These are phyloP conservation scores for Blastocrithidia nonstop DNA, from an alignment of 208 protist species.

Conservation along the genomic window DNA sequence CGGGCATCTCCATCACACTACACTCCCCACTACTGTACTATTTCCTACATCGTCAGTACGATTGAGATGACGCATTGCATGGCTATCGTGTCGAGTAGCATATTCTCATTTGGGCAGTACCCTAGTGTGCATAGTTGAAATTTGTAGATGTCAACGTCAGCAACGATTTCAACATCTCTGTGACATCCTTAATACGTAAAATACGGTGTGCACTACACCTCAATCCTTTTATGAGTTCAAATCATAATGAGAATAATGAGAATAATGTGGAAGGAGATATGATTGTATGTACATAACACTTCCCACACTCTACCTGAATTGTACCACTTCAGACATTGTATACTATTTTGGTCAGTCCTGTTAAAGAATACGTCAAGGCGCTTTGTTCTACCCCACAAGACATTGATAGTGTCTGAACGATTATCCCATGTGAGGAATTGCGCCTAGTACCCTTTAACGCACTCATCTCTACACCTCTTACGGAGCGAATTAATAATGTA, in stretches of 20 bases:
- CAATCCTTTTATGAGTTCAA: too few relatives aligned
- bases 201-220: background rate
- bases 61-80: slow-evolving; percentile 25
- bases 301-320: slow-evolving; percentile 62
- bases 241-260: slow-evolving; percentile 1
- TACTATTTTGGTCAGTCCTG: slow-evolving; percentile 62
- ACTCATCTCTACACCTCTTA: slow-evolving; percentile 30
- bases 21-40: slow-evolving; percentile 67
- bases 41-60: slow-evolving; percentile 32
- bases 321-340: slow-evolving; percentile 72
- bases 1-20: slow-evolving; percentile 43
- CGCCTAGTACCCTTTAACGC: slow-evolving; percentile 80
- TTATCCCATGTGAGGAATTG: slow-evolving; percentile 60
- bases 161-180: slow-evolving; percentile 54
- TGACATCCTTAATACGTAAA: slow-evolving; percentile 8
- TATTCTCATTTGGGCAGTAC: slow-evolving; percentile 76
- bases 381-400: slow-evolving; percentile 34
- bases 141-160: slow-evolving; percentile 78
- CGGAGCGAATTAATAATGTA: too few relatives aligned
- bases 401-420: slow-evolving; percentile 42
- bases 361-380: slow-evolving; percentile 65
- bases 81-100: slow-evolving; percentile 42
- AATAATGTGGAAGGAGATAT: background rate
- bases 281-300: slow-evolving; percentile 47
- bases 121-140: slow-evolving; percentile 58